Evolutionary conservation across 345 rosid genomes (phyloP).

Genomic region (Gossypium turneri): DNA sequence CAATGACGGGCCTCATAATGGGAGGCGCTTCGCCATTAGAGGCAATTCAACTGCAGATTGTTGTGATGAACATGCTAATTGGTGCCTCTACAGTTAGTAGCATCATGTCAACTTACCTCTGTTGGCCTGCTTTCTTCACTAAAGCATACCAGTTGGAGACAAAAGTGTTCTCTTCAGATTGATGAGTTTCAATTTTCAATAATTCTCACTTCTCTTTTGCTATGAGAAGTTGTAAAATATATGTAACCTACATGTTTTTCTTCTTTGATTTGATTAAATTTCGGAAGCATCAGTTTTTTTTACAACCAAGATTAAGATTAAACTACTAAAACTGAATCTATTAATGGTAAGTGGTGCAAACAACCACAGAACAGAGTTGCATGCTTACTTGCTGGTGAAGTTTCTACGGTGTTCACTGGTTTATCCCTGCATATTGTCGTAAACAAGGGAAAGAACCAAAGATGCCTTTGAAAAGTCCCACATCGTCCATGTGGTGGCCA

Average conservation of each 20-base stretch:
- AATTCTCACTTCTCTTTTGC: neutral
- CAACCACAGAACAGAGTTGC: neutral
- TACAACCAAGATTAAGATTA: neutral
- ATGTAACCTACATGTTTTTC: neutral
- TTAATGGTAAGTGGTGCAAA: neutral
- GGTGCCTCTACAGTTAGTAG: conserved; percentile 80
- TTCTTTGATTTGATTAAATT: neutral
- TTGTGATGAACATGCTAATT: conserved; percentile 89
- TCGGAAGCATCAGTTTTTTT: neutral
- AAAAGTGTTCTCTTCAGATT: conserved; percentile 50
- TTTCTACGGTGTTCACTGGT: neutral
- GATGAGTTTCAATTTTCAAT: conserved; percentile 11
- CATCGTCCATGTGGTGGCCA: neutral
- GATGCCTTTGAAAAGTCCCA: neutral
- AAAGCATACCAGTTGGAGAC: conserved; percentile 65
- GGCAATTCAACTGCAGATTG: conserved; percentile 93
- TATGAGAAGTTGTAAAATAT: neutral
- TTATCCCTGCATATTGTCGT: neutral
- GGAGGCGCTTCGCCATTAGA: conserved; percentile 91
- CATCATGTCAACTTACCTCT: conserved; percentile 75
- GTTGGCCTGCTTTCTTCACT: conserved; percentile 93
- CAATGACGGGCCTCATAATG: conserved; percentile 95
- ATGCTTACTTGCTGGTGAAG: neutral
- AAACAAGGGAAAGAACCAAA: conserved; percentile 10
- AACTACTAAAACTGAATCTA: no score